Conservation (phyloP, 352 stramenopile species). For the Phytophthora tubulina region DNA sequence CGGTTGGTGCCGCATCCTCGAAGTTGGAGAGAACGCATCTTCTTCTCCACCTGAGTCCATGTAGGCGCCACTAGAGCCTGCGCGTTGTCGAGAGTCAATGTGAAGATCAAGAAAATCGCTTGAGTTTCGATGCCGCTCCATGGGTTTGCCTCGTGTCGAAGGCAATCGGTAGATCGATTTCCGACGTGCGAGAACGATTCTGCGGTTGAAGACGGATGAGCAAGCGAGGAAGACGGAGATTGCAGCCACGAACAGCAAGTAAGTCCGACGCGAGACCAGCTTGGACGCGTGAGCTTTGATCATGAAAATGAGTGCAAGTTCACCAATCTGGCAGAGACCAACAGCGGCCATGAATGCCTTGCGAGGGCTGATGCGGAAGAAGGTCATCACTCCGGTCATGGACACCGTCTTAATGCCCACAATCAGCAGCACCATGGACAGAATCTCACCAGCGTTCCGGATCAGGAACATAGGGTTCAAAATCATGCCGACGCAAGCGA, state of each 20-base stretch:
- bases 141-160: conserved; percentile 37
- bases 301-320: conserved; percentile 91
- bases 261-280: conserved; percentile 83
- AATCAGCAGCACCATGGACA: conserved; percentile 86
- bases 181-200: conserved; percentile 67
- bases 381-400: conserved; percentile 83
- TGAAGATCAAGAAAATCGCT: conserved; percentile 26
- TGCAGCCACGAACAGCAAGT: conserved; percentile 83
- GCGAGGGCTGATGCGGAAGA: conserved; percentile 78
- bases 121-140: conserved; percentile 27
- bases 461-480: conserved; percentile 85
- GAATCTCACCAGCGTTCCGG: conserved; percentile 79
- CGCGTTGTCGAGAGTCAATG: conserved; percentile 19
- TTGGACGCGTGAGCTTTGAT: conserved; percentile 89
- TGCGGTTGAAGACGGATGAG: conserved; percentile 82
- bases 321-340: conserved; percentile 85
- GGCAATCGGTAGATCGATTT: conserved; percentile 72
- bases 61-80: conserved; percentile 39
- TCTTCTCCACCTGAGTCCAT: conserved; percentile 42
- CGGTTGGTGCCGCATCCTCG: conserved; percentile 40
- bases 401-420: conserved; percentile 80
- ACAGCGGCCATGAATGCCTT: conserved; percentile 81
- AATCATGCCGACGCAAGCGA: conserved; percentile 90
- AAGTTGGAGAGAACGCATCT: conserved; percentile 40
- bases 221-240: conserved; percentile 87